Base-by-base conservation (phyloP, 306 rosid genomes). In the Sicyos baderoa region DNA sequence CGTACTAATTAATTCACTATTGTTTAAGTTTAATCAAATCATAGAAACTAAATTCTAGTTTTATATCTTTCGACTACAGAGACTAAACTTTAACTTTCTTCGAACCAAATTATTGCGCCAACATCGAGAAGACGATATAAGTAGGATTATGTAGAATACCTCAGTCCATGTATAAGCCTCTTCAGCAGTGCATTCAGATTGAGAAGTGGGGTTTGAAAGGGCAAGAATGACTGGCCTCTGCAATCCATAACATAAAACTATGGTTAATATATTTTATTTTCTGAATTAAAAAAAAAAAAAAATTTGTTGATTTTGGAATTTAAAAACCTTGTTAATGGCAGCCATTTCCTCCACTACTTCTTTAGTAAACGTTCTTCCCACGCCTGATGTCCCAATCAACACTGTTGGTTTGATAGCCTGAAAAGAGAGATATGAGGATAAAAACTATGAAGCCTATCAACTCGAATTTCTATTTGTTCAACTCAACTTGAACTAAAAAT, bases 321-420 rank as follows among this genome's bases (percentile, higher is more conserved):
- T 45, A 21, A 54, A 37, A 11, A 71, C 74, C 74, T 71, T 18
- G 50, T 73, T 92, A 74, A 56, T 77, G 68, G 86, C 55, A 16
- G 96, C 82, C 97, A 92, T 89, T 27, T 89, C 84, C 83, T 86
- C 91, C 70, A 92, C 73, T 53, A 92, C 96, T 19, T 87, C 87
- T 74, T 82, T 78, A 7, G 89, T 89, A 65, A 92, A 92, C 61
- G 91, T 76, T 53, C 75, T 83, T 77, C 97, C 97, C 22, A 79
- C 86, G 19, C 96, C 97, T 40, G 97, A 92, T 15, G 97, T 92
- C 81, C 97, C 97, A 56, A 92, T 84, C 78, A 92, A 77, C 73
- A 87, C 96, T 0, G 96, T 92, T 44, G 97, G 97, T 77, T 87
- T 92, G 79, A 92, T 89, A 71, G 67, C 56, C 97, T 92, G 90